These are phyloP conservation scores for Mycosphaerelloides madeirae DNA, from an alignment of 2,329 filamentous ascomycete species.

Conservation along the genomic window DNA sequence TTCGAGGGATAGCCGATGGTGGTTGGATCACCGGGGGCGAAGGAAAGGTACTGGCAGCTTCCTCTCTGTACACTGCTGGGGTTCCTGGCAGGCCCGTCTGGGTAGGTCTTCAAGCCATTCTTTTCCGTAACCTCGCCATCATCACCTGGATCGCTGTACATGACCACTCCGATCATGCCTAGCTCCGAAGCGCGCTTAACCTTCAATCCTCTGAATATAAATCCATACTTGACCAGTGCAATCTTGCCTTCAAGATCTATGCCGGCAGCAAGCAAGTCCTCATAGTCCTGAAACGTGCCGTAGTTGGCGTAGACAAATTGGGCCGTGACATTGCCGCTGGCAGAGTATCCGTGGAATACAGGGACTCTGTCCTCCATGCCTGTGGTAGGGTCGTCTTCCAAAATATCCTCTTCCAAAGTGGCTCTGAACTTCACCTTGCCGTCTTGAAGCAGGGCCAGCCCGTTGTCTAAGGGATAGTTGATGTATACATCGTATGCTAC, in stretches of 20 bases:
- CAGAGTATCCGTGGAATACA: constrained; percentile 92
- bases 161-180: constrained; percentile 77
- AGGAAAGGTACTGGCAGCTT: constrained; percentile 62
- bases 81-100: constrained; percentile 78
- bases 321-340: constrained; percentile 84
- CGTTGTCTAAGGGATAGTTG: constrained; percentile 44
- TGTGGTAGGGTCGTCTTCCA: constrained; percentile 78
- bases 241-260: constrained; percentile 79
- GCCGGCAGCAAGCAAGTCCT: constrained; percentile 71
- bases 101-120: constrained; percentile 75
- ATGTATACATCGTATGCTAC: constrained; percentile 49
- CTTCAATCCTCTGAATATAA: constrained; percentile 84
- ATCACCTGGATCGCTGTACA: constrained; percentile 86
- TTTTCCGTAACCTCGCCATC: constrained; percentile 76
- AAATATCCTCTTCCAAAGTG: constrained; percentile 73
- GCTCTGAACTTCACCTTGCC: constrained; percentile 46
- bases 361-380: constrained; percentile 68
- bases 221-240: constrained; percentile 78
- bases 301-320: constrained; percentile 88
- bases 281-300: constrained; percentile 78
- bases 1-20: constrained; percentile 92
- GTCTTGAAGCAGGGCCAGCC: constrained; percentile 39
- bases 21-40: constrained; percentile 69
- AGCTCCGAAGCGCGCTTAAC: constrained; percentile 88
- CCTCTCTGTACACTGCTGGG: constrained; percentile 87